Evolutionary conservation across 352 stramenopile species (phyloP), one percentile per base, ranked within the genome.

Genomic region (Phytophthora pisi): DNA sequence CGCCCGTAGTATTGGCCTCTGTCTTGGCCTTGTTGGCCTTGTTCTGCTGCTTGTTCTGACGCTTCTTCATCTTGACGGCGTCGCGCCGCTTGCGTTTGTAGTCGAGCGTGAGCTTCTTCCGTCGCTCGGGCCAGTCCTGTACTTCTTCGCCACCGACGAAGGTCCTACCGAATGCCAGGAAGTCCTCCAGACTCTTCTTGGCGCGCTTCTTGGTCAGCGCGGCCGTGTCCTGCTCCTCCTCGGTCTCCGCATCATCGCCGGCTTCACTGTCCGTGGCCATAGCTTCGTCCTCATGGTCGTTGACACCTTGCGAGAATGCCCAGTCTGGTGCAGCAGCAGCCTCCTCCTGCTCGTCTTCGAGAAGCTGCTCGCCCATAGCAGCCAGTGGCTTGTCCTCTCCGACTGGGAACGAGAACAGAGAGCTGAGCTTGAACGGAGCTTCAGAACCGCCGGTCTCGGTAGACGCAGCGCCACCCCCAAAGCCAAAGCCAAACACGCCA

Each of bases 51-150:
- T 90, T 85, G 64, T 85, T 83, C 42, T 84, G 72, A 49, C 87
- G 83, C 68, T 95, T 95, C 60, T 89, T 89, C 57, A 70, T 79
- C 70, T 92, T 91, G 54, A 90, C 67, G 40, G 86, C 79, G 51
- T 92, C 82, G 31, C 85, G 83, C 16, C 85, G 82, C 74, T 95
- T 95, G 57, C 86, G 84, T 43, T 91, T 91, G 66, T 88, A 95
- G 65, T 95, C 86, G 18, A 91, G 61, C 59, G 86, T 92, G 42
- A 93, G 75, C 51, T 88, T 92, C 69, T 88, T 91, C 42, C 84
- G 72, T 10, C 77, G 74, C 57, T 91, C 80, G 4, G 73, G 65
- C 86, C 86, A 95, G 34, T 77, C 75, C 36, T 45, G 30, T 20
- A 77, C 64, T 0, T 66, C 26, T n/a, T 70, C 64, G 24, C 59